phyloP scores from a whole-genome alignment of 805 yeast genomes.

The Myxozyma monticola region DNA sequence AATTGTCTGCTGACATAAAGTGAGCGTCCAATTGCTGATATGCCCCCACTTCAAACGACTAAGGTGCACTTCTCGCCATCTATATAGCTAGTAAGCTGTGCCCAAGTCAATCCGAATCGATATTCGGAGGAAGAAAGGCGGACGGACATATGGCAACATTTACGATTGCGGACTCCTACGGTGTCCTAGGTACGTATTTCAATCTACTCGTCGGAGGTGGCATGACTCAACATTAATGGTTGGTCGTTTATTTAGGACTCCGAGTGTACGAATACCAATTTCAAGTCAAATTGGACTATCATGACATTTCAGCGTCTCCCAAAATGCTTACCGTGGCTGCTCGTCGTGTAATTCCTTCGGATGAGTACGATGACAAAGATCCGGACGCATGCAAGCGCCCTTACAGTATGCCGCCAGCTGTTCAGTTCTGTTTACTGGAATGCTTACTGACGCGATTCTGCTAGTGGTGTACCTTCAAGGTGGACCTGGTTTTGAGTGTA shows the following conservation, averaged over 20 bases:
- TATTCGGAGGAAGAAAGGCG: too few relatives aligned
- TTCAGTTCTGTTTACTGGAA: not conserved
- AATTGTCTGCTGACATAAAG: too few relatives aligned
- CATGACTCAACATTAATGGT: not conserved
- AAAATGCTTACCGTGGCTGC: slow-evolving; percentile 18
- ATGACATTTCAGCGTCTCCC: not conserved
- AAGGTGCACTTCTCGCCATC: too few relatives aligned
- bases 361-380: slow-evolving; percentile 16
- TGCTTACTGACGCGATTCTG: not conserved
- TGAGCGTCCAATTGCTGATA: too few relatives aligned
- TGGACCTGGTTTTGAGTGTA: slow-evolving; percentile 31
- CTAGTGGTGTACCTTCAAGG: slow-evolving; percentile 30
- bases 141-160: slow-evolving; percentile 7
- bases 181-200: slow-evolving; percentile 17
- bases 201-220: not conserved
- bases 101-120: too few relatives aligned
- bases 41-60: too few relatives aligned
- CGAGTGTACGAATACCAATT: slow-evolving; percentile 25
- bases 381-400: slow-evolving; percentile 25
- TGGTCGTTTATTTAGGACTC: slow-evolving; percentile 9
- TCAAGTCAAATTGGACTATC: slow-evolving; percentile 20
- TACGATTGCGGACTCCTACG: slow-evolving; percentile 17
- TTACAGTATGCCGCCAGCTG: slow-evolving; percentile 17
- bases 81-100: too few relatives aligned
- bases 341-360: slow-evolving; percentile 24